Percentiles rank a stretch among this genome's conserved stretches.
Evolutionary conservation across 1,284 basidiomycete species (phyloP).

Genomic region (Cutaneotrichosporon mucoides): DNA sequence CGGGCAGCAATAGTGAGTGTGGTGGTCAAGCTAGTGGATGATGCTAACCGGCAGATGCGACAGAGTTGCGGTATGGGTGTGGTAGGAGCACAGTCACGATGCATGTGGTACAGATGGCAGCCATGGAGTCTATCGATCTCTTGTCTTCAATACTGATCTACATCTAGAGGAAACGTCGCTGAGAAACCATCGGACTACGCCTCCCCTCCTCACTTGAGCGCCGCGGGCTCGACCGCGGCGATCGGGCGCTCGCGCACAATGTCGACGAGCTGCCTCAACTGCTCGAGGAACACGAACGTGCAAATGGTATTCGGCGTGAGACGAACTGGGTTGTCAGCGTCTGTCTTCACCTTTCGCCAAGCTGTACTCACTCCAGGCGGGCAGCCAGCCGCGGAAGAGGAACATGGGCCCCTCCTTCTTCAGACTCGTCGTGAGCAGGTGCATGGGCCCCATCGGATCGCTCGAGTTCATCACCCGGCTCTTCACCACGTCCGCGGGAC

Average conservation of each 20-base stretch:
- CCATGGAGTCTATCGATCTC: too few relatives aligned
- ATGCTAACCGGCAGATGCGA: too few relatives aligned
- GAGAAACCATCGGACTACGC: too few relatives aligned
- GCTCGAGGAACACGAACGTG: conserved; percentile 49
- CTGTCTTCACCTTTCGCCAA: too few relatives aligned
- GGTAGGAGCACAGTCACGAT: not conserved
- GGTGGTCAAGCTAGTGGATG: too few relatives aligned
- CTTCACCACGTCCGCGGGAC: conserved; percentile 54
- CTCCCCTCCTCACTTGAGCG: conserved; percentile 4
- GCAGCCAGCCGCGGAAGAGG: conserved; percentile 57
- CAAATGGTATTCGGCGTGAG: conserved; percentile 52
- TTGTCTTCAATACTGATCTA: too few relatives aligned
- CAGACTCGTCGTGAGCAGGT: conserved; percentile 25
- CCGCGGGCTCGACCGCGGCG: not conserved
- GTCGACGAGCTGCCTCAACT: conserved; percentile 44
- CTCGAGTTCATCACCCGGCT: conserved; percentile 52
- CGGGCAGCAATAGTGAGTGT: too few relatives aligned
- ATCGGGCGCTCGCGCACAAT: conserved; percentile 8
- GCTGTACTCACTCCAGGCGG: conserved; percentile 50
- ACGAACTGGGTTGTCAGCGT: conserved; percentile 34
- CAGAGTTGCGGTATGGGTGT: too few relatives aligned
- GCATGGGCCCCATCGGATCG: conserved; percentile 26
- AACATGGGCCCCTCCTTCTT: conserved; percentile 49
- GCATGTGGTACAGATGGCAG: conserved; percentile 4
- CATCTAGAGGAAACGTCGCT: too few relatives aligned